Evolutionary conservation across 2,329 filamentous ascomycete species (phyloP).

Genomic region (Fusarium coicis): DNA sequence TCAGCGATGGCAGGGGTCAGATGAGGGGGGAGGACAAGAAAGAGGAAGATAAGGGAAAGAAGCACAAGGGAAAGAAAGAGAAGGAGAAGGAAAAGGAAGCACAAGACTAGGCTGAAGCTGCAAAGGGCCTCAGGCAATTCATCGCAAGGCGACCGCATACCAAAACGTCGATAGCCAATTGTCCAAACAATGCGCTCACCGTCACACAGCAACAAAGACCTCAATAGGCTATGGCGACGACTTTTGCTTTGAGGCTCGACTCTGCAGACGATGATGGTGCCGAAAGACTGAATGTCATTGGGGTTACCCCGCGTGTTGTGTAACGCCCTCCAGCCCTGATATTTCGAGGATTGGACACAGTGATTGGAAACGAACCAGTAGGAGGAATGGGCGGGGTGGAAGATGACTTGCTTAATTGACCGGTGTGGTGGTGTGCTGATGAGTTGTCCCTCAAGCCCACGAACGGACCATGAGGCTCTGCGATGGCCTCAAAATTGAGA

Average conservation of each 20-base stretch:
- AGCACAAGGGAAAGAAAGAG: neutral
- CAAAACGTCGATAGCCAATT: slow-evolving; percentile 30
- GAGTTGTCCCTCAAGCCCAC: slow-evolving; percentile 39
- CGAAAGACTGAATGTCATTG: slow-evolving; percentile 26
- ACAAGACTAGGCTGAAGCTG: slow-evolving; percentile 18
- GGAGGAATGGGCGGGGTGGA: slow-evolving; percentile 21
- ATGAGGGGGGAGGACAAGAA: neutral
- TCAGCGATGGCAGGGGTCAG: slow-evolving; percentile 33
- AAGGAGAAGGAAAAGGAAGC: neutral
- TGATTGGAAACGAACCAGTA: slow-evolving; percentile 20
- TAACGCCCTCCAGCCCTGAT: slow-evolving; percentile 40
- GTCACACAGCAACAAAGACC: slow-evolving; percentile 4
- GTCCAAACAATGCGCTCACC: slow-evolving; percentile 20
- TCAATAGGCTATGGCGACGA: neutral
- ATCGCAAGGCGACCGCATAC: slow-evolving; percentile 26
- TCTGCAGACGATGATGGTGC: slow-evolving; percentile 27
- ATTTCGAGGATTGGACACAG: slow-evolving; percentile 31
- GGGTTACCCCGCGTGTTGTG: slow-evolving; percentile 44
- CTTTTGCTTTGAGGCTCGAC: neutral
- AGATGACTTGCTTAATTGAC: slow-evolving; percentile 33
- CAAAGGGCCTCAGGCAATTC: slow-evolving; percentile 24
- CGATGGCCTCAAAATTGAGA: slow-evolving; percentile 26
- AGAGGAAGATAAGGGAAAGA: neutral
- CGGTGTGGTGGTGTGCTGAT: slow-evolving; percentile 40
- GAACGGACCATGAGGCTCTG: slow-evolving; percentile 41